Conservation (phyloP, 2,329 filamentous ascomycete species). For the Massarina eburnea region DNA sequence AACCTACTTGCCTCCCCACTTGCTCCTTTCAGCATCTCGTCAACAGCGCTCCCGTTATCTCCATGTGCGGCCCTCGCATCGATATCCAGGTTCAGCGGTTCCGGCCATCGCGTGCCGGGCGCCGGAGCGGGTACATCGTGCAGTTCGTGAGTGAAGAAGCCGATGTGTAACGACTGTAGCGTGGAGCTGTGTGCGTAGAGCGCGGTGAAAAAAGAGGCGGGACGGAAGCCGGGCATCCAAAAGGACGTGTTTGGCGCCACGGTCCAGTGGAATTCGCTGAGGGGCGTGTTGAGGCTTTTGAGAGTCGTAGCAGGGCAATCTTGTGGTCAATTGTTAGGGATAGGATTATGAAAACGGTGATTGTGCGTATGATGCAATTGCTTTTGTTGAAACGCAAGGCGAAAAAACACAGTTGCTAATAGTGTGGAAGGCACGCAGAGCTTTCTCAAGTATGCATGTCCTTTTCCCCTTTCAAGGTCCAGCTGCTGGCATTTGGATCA, state of each 20-base stretch:
- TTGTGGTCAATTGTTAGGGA: no score
- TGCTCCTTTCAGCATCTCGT: constrained; percentile 4
- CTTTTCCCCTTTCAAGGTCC: no score
- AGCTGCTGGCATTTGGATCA: no score
- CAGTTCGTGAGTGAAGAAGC: constrained; percentile 5
- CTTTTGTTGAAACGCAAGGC: no score
- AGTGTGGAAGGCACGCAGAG: no score
- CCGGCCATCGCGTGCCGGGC: background rate
- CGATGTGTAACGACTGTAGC: background rate
- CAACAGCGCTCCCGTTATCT: constrained; percentile 4
- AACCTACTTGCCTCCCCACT: constrained; percentile 1
- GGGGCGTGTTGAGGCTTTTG: no score
- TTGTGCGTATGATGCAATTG: no score
- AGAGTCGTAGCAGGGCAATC: no score
- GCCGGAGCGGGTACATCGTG: background rate
- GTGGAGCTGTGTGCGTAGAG: background rate
- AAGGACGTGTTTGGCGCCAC: background rate
- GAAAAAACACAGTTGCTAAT: no score
- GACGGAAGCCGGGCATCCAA: background rate
- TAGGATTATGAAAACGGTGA: no score
- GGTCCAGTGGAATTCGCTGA: background rate
- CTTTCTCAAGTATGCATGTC: no score
- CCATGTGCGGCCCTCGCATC: constrained; percentile 5
- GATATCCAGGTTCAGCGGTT: background rate
- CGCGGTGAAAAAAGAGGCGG: constrained; percentile 2